Evolutionary conservation across 192 early-diverging fungal genomes (phyloP), one percentile per base, ranked within the genome.

Genomic region (Coemansia sp.): DNA sequence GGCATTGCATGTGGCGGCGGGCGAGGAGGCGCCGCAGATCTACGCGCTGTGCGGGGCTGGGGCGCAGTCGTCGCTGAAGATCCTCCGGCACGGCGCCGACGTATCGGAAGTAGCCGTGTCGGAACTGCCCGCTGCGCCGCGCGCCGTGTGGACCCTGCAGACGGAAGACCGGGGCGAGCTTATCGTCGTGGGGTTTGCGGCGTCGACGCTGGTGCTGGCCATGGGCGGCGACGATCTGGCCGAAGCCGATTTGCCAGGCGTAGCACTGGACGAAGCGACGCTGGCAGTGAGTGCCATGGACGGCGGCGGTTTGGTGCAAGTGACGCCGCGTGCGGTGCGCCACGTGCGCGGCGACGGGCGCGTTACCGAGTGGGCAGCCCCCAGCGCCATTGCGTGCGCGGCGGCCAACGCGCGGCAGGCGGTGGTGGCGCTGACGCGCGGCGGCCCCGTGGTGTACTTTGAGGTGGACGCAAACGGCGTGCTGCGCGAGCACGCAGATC

Each of bases 141-240:
- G 86, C 68, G 93, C 93, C 29, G 92, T 99, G 11, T 99, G 96
- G 96, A 41, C 40, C 10, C 24, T 27, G 24, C 24, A 27, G 24
- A 85, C 90, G 3, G 83, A 88, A 9, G 81, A 85, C 57, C 85
- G 68, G 66, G 94, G 96, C 61, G 86, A 91, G 1, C 93, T 91
- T 63, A 98, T 99, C 64, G 88, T 96, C 19, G 95, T 98, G 1
- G 93, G 93, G 0, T 98, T 99, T 74, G 84, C 88, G 6, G 93
- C 95, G 71, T 93, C 94, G 7, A 99, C 97, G 9, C 77, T 99
- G 37, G 94, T 96, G 13, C 83, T 99, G 42, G 88, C 89, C 1
- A 95, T 97, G 73, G 96, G 93, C 10, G 97, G 93, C 1, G 95
- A 95, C 62, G 95, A 92, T 6, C 94, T 97, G 1, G 89, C 94